Conservation (phyloP, 176 grass and related monocot genomes). For the Raddia guianensis region DNA sequence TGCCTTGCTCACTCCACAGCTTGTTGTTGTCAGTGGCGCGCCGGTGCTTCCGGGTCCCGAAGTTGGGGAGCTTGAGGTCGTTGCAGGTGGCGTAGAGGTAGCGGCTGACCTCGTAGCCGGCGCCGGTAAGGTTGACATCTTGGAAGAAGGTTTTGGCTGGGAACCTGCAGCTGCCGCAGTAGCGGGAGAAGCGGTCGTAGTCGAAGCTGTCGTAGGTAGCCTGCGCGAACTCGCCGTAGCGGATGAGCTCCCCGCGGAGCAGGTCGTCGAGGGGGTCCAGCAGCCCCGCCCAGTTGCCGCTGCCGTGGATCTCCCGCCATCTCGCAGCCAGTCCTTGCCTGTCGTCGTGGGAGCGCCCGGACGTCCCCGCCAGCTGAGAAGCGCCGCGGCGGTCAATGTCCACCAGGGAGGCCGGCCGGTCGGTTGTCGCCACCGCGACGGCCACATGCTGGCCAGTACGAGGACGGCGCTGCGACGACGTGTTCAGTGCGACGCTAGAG, state of each 20-base stretch:
- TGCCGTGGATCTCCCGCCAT: slow-evolving; percentile 74
- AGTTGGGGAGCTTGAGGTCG: slow-evolving; percentile 20
- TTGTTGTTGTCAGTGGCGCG: not conserved
- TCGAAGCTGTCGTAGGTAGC: slow-evolving; percentile 77
- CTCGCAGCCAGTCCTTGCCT: slow-evolving; percentile 32
- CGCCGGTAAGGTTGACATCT: slow-evolving; percentile 31
- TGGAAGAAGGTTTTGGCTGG: slow-evolving; percentile 39
- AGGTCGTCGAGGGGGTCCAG: slow-evolving; percentile 62
- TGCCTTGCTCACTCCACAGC: slow-evolving; percentile 65
- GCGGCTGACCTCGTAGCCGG: slow-evolving; percentile 53
- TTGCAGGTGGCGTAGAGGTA: slow-evolving; percentile 58
- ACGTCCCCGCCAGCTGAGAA: not conserved
- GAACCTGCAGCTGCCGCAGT: slow-evolving; percentile 66
- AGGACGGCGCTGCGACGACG: too few relatives aligned
- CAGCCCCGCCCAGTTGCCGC: slow-evolving; percentile 47
- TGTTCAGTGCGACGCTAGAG: too few relatives aligned
- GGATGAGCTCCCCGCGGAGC: slow-evolving; percentile 62
- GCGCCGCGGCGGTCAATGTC: not conserved
- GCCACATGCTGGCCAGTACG: not conserved
- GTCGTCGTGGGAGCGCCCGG: not conserved
- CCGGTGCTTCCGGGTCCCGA: not conserved
- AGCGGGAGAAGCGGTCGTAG: slow-evolving; percentile 58
- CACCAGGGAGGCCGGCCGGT: not conserved
- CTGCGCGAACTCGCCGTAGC: slow-evolving; percentile 75
- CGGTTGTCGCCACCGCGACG: not conserved